Evolutionary conservation across 164 flowering plant species (phyloP).

Genomic region (Santalum album): DNA sequence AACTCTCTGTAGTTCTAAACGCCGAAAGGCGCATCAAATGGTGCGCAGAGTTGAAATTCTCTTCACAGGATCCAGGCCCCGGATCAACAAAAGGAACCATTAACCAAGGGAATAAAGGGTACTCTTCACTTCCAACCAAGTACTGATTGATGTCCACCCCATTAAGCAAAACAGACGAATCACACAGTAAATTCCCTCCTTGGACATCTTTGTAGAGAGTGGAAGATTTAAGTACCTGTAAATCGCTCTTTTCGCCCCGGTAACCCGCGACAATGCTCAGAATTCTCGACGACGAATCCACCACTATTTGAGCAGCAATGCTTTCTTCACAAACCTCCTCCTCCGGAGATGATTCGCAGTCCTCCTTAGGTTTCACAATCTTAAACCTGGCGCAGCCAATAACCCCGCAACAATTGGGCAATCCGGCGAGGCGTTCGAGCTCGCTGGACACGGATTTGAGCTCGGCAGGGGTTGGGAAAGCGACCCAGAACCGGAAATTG

Average conservation of each 20-base stretch:
- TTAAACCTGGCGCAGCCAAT: slow-evolving; percentile 47
- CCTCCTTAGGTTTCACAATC: slow-evolving; percentile 7
- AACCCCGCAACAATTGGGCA: slow-evolving; percentile 79
- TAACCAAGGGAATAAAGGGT: slow-evolving; percentile 84
- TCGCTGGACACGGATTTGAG: slow-evolving; percentile 34
- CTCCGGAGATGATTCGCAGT: neutral
- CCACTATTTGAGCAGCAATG: slow-evolving; percentile 65
- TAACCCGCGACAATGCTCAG: slow-evolving; percentile 64
- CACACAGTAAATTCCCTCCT: slow-evolving; percentile 33
- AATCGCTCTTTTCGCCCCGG: slow-evolving; percentile 44
- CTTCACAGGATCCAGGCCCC: slow-evolving; percentile 31
- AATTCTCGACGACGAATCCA: slow-evolving; percentile 54
- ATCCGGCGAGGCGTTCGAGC: slow-evolving; percentile 36
- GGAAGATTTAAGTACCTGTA: slow-evolving; percentile 37
- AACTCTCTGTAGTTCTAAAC: slow-evolving; percentile 40
- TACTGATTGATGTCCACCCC: slow-evolving; percentile 48
- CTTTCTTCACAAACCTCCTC: slow-evolving; percentile 17
- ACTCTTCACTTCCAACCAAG: slow-evolving; percentile 46
- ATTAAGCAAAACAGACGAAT: slow-evolving; percentile 16
- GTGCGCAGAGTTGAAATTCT: slow-evolving; percentile 39
- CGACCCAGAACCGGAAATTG: slow-evolving; percentile 80
- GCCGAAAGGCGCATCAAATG: slow-evolving; percentile 29
- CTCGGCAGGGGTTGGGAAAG: slow-evolving; percentile 48
- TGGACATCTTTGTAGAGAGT: slow-evolving; percentile 47
- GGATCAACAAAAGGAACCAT: slow-evolving; percentile 49